phyloP scores from a whole-genome alignment of 164 flowering plant genomes.

The Nelumbo lutea region DNA sequence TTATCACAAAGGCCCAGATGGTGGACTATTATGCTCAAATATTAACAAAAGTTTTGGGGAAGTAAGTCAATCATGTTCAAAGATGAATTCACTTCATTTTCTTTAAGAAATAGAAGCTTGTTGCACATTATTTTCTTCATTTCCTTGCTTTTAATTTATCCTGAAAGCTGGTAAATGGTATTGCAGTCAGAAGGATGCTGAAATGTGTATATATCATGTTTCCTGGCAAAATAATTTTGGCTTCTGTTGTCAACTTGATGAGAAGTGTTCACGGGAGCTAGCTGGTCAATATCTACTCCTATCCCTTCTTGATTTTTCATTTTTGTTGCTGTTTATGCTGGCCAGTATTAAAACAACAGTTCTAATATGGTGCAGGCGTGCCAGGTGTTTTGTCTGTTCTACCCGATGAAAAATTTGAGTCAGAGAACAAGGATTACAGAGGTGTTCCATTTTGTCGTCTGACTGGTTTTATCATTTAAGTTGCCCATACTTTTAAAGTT shows the following conservation, averaged over 20 bases:
- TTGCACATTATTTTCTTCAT: background rate
- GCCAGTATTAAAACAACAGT: background rate
- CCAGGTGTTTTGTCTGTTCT: conserved; percentile 79
- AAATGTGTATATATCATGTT: conserved; percentile 84
- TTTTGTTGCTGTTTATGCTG: background rate
- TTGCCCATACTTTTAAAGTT: no score
- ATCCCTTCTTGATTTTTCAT: background rate
- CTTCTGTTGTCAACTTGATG: conserved; percentile 84
- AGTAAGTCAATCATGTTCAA: conserved; percentile 43
- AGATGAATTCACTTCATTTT: background rate
- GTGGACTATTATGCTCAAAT: conserved; percentile 73
- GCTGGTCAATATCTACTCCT: conserved; percentile 39
- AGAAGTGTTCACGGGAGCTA: conserved; percentile 65
- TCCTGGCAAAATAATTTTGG: conserved; percentile 78
- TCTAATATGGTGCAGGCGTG: conserved; percentile 44
- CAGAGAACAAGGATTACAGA: conserved; percentile 71
- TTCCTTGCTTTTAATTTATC: background rate
- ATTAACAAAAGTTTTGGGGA: conserved; percentile 71
- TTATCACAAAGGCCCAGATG: conserved; percentile 73
- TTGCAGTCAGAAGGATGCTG: conserved; percentile 80
- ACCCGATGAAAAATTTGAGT: conserved; percentile 57
- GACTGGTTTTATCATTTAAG: background rate
- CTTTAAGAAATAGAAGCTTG: background rate
- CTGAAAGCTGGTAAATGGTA: background rate
- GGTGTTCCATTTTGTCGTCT: conserved; percentile 35